These are phyloP conservation scores for Fimicolochytrium jonesii DNA, from an alignment of 192 early-diverging fungal genomes.

Conservation along the genomic window DNA sequence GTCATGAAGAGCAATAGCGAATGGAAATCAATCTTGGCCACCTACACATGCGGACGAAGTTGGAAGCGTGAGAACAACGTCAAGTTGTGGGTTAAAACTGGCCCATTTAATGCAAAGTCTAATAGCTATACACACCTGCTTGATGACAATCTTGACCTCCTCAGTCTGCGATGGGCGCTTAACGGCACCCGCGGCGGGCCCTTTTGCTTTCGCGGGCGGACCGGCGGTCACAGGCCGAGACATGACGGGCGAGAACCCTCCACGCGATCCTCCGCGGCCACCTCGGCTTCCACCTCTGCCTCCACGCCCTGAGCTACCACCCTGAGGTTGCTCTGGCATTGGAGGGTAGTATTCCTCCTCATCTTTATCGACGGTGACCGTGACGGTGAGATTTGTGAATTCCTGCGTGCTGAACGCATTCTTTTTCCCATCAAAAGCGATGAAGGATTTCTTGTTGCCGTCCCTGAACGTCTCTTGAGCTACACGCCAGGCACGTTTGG, in stretches of 20 bases:
- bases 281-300: slow-evolving; percentile 21
- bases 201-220: too few relatives aligned
- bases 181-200: too few relatives aligned
- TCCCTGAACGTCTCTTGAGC: slow-evolving; percentile 10
- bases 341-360: slow-evolving; percentile 8
- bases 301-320: slow-evolving; percentile 4
- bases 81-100: too few relatives aligned
- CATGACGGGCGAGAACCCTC: too few relatives aligned
- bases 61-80: too few relatives aligned
- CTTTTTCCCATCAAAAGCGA: slow-evolving; percentile 33
- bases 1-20: slow-evolving; percentile 21
- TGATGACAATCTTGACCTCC: slow-evolving; percentile 1
- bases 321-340: too few relatives aligned
- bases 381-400: not conserved
- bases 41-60: not conserved
- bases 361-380: slow-evolving; percentile 15
- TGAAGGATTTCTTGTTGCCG: slow-evolving; percentile 3
- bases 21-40: slow-evolving; percentile 25
- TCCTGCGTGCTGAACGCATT: slow-evolving; percentile 21
- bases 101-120: too few relatives aligned
- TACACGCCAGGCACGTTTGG: slow-evolving; percentile 9
- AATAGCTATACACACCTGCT: slow-evolving; percentile 13
- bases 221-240: too few relatives aligned
- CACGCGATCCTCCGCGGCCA: slow-evolving; percentile 10
- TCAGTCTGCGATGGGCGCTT: not conserved